Conservation (phyloP, 2,329 filamentous ascomycete species). For the Fusarium nisikadoi region DNA sequence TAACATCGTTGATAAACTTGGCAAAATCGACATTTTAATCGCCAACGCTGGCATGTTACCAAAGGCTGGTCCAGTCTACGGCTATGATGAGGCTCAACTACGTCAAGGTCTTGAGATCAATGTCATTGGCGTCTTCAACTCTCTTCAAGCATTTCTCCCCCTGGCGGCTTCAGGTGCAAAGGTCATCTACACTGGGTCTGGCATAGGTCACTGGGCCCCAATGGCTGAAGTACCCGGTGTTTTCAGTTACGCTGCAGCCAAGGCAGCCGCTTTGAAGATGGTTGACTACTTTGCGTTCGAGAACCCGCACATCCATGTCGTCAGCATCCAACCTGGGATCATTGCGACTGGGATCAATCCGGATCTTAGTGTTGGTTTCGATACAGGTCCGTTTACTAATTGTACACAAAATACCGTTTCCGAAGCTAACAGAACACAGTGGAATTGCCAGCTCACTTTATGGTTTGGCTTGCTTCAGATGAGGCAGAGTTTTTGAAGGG, state of each 20-base stretch:
- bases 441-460: constrained; percentile 21
- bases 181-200: constrained; percentile 38
- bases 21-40: constrained; percentile 34
- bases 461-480: neutral
- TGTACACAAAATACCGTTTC: accelerated
- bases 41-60: constrained; percentile 26
- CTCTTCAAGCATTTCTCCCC: constrained; percentile 39
- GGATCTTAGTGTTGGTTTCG: neutral
- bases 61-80: neutral
- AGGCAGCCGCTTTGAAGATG: constrained; percentile 50
- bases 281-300: constrained; percentile 50
- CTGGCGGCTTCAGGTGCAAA: constrained; percentile 23
- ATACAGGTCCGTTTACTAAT: neutral
- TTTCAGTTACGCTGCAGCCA: constrained; percentile 49
- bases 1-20: neutral
- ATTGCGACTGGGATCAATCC: constrained; percentile 51
- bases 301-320: constrained; percentile 51
- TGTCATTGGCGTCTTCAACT: constrained; percentile 39
- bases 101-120: constrained; percentile 37
- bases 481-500: neutral
- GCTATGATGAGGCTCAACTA: constrained; percentile 14
- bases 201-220: constrained; percentile 37
- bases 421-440: neutral
- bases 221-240: constrained; percentile 19
- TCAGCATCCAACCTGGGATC: constrained; percentile 55